phyloP scores from a whole-genome alignment of 176 grass and related monocot species.

The Metroxylon sagu region DNA sequence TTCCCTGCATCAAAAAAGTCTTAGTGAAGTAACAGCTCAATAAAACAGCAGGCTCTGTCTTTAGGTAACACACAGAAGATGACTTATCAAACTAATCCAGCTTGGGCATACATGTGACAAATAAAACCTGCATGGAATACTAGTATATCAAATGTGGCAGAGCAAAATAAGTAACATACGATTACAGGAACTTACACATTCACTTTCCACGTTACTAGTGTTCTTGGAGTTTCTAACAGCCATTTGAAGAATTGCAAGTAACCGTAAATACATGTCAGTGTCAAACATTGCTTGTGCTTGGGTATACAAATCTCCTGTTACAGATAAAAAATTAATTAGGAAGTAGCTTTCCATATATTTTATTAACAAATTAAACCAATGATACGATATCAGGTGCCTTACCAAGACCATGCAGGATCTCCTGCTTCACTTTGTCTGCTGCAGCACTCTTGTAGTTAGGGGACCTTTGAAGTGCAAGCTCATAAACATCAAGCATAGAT shows the following conservation, averaged over 20 bases:
- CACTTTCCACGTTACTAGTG: slow-evolving; percentile 66
- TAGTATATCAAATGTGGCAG: too few relatives aligned
- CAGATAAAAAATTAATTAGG: too few relatives aligned
- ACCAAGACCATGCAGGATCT: slow-evolving; percentile 92
- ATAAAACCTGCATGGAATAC: too few relatives aligned
- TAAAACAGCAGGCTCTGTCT: not conserved
- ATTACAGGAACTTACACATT: slow-evolving; percentile 45
- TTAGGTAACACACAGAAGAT: too few relatives aligned
- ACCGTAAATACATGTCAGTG: slow-evolving; percentile 83
- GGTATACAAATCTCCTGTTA: slow-evolving; percentile 77
- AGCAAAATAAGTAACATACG: too few relatives aligned
- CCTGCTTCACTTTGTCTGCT: slow-evolving; percentile 92
- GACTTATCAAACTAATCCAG: too few relatives aligned
- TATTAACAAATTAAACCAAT: slow-evolving; percentile 20
- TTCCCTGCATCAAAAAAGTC: slow-evolving; percentile 51
- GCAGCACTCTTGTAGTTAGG: slow-evolving; percentile 79
- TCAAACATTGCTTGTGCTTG: slow-evolving; percentile 78
- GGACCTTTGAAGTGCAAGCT: slow-evolving; percentile 88
- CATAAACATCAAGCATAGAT: slow-evolving; percentile 93
- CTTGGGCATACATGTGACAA: too few relatives aligned
- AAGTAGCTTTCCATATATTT: slow-evolving; percentile 1
- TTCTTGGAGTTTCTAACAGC: slow-evolving; percentile 68
- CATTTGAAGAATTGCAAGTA: slow-evolving; percentile 68
- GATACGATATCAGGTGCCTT: slow-evolving; percentile 24
- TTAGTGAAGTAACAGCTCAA: slow-evolving; percentile 8